These are phyloP conservation scores for Ascochyta clinopodiicola DNA, from an alignment of 2,329 filamentous ascomycete species.

Conservation along the genomic window DNA sequence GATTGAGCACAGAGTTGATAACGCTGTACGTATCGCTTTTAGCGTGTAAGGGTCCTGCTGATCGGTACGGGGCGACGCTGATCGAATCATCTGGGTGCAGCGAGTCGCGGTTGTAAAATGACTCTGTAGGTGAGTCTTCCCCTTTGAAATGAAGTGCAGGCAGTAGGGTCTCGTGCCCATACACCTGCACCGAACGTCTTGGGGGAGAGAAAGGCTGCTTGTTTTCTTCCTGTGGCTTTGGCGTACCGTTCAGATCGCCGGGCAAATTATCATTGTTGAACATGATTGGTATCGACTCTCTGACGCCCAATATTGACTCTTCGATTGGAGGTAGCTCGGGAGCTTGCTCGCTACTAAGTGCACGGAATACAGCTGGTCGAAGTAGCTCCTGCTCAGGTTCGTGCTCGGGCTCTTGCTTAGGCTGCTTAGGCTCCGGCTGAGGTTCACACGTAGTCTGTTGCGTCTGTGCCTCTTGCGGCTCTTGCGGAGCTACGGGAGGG, in stretches of 20 bases:
- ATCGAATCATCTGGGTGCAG: slow-evolving; percentile 48
- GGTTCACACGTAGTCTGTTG: not conserved
- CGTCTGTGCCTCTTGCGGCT: slow-evolving; percentile 4
- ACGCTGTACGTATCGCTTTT: slow-evolving; percentile 54
- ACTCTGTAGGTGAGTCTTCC: slow-evolving; percentile 43
- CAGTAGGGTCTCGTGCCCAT: slow-evolving; percentile 18
- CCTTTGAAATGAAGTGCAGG: slow-evolving; percentile 36
- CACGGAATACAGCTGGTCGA: slow-evolving; percentile 39
- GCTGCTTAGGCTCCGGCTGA: not conserved
- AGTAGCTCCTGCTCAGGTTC: slow-evolving; percentile 32
- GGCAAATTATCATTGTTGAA: slow-evolving; percentile 50
- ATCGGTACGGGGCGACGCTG: slow-evolving; percentile 45
- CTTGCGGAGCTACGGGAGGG: slow-evolving; percentile 29
- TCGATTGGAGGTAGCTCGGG: slow-evolving; percentile 28
- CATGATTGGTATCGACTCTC: slow-evolving; percentile 64
- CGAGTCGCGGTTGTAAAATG: slow-evolving; percentile 42
- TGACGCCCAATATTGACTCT: slow-evolving; percentile 57
- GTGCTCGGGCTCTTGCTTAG: slow-evolving; percentile 16
- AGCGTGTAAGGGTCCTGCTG: slow-evolving; percentile 40
- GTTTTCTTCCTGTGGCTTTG: slow-evolving; percentile 14
- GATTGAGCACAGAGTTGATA: slow-evolving; percentile 50
- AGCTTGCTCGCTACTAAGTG: slow-evolving; percentile 17
- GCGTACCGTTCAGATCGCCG: slow-evolving; percentile 2
- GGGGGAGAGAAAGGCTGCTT: slow-evolving; percentile 20
- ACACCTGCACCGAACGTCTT: slow-evolving; percentile 22